Base-by-base conservation (phyloP, 2,329 filamentous ascomycete genomes). In the Gyromitra esculenta region DNA sequence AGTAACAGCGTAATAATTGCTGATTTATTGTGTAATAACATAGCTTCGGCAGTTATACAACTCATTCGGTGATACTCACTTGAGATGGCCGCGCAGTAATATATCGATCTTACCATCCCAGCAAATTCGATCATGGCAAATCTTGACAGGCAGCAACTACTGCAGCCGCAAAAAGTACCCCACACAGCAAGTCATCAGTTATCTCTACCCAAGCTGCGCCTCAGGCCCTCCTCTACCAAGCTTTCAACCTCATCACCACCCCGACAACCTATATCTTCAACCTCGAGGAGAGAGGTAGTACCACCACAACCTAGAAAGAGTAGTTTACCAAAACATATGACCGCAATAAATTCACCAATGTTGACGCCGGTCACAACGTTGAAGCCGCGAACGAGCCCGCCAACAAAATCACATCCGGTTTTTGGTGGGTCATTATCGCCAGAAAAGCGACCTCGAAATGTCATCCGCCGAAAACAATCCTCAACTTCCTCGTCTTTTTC, bases 351-450 rank as follows among this genome's bases (percentile, higher is more conserved):
- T 21, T 68, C 69, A 48, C 78, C 67, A 37, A 71, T 59, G 70
- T 68, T 75, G 65, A 79, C 78, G 62, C 70, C 76, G 8, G 68
- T 72, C 18, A 72, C 76, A 66, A 72, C 60, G n/a, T 70, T 72
- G 59, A 73, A 73, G 18, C 74, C 74, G 25, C 71, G 70, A 31
- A 78, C 78, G 35, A 77, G 76, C 50, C 78, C 78, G 7, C 78
- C 78, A 18, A 78, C 78, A 31, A 78, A 75, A 73, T 60, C 76
- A 63, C 77, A 78, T 56, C 37, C 74, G 35, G 78, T 77, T 64
- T 77, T 78, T 68, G 66, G 54, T 31, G 59, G 64, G 25, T 72
- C 73, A 62, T 25, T 64, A 56, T 72, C 73, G 1, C 56, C 66
- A 35, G 78, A 79, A 73, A 78, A 78, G 48, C 60, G 70, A 57